These are phyloP conservation scores for Aureobasidium mangrovei DNA, from an alignment of 2,329 filamentous ascomycete species.

Conservation along the genomic window DNA sequence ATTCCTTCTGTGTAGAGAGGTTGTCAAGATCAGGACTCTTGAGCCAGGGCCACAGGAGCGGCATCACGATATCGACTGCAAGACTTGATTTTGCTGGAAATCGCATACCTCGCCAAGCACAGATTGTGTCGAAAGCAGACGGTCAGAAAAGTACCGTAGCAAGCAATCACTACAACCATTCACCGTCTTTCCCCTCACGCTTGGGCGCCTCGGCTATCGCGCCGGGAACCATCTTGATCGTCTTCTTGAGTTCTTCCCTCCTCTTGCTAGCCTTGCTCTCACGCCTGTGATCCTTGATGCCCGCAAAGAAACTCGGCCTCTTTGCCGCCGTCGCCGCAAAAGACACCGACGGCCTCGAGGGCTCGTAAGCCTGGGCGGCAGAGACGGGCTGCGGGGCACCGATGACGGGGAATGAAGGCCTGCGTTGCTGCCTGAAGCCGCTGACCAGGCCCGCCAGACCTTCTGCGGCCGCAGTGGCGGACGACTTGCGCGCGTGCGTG, in stretches of 20 bases:
- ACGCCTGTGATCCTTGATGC: constrained; percentile 7
- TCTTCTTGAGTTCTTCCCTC: constrained; percentile 25
- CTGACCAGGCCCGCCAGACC: background rate
- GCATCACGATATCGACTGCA: too few relatives aligned
- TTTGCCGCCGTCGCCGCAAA: background rate
- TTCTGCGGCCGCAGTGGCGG: background rate
- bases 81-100: too few relatives aligned
- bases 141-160: too few relatives aligned
- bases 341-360: background rate
- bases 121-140: too few relatives aligned
- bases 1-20: too few relatives aligned
- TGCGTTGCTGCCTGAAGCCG: background rate
- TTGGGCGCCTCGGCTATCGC: too few relatives aligned
- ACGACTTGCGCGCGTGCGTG: background rate
- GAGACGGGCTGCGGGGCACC: constrained; percentile 2
- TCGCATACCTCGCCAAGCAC: too few relatives aligned
- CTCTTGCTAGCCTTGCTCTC: constrained; percentile 23
- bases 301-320: background rate
- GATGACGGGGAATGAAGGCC: background rate
- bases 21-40: too few relatives aligned
- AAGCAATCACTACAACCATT: too few relatives aligned
- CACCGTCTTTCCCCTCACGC: too few relatives aligned
- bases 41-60: too few relatives aligned
- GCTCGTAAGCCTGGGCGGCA: background rate
- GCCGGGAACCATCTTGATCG: constrained; percentile 24